Evolutionary conservation across 2,329 filamentous ascomycete species (phyloP), one percentile per base, ranked within the genome.

Genomic region (Colletotrichum lupini): DNA sequence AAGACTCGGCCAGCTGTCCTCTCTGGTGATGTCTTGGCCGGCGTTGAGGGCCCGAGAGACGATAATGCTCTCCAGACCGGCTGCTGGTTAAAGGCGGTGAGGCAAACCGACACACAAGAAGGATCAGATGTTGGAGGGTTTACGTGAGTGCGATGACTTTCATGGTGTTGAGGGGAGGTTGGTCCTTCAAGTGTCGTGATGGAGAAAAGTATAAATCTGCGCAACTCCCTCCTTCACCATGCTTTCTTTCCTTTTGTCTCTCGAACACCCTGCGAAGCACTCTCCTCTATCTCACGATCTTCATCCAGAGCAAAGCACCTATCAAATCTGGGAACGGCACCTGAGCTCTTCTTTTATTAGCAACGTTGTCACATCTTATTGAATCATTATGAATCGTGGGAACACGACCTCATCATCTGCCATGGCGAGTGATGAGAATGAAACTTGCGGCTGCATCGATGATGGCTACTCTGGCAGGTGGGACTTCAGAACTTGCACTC

Each of bases 361-460:
- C 14, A 65, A 26, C 16, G n/a, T 42, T 42, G 16, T 12, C 3
- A 24, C 12, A 9, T 4, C 16, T 22, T 22, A 42, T 6, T 26
- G 7, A 4, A 14, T 30, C 3, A 30, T 28, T 5, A 14, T 28
- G 37, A 42, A 42, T n/a, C 37, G n/a, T 7, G 24, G 22, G 30
- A n/a, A n/a, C 4, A 19, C n/a, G 12, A 46, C 12, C 49, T 30
- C 19, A 16, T 64, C 46, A 28, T 49, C 32, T 55, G 52, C 57
- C 24, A 57, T 63, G 74, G 37, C 37, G 37, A 3, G 3, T 16
- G 3, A 42, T 42, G 46, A 64, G 6, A 67, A 42, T 14, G 72
- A 77, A 26, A 58, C 73, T 52, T 77, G 76, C 56, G 76, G 73
- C n/a, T 77, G 76, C 66, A 58, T 77, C 16, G 69, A 68, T 30